Base-by-base conservation (phyloP, 2,329 filamentous ascomycete genomes). In the Fusarium paranaense region DNA sequence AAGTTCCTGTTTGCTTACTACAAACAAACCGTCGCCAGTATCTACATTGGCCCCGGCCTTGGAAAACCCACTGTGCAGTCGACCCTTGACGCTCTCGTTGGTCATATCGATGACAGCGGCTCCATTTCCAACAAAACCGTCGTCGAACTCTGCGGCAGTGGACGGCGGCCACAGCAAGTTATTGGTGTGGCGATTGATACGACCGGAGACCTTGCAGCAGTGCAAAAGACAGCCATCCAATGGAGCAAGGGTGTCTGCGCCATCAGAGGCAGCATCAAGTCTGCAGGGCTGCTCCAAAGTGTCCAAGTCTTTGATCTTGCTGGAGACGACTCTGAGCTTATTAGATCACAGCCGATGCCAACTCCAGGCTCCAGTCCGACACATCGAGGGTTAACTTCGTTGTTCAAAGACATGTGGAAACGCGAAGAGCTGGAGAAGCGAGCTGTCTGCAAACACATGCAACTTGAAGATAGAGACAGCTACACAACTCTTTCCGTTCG, bases 1-100 rank as follows among this genome's bases (percentile, higher is more conserved):
- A 73, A 38, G 4, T 73, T 72, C 30, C 18, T 73, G 1, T 75
- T 76, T 65, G 68, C 64, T 2, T 75, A 73, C 27, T 58, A 75
- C 32, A 62, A 69, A 27, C 6, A 69, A 32, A 67, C 62, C 4
- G 70, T 71, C 32, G 66, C 70, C 2, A 61, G 61, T 37, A 45
- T 73, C 45, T 72, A 75, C 57, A 72, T 73, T 42, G 70, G 74
- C 10, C 5, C 57, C 3, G 52, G 62, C 6, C 50, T 71, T 3
- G 59, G 69, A 57, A 71, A 69, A 37, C n/a, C 50, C 25, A 71
- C 62, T 16, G 45, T 32, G 10, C 33, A 57, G 27, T 67, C 64
- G 3, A 20, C 59, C 14, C 14, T 67, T 22, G 6, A 45, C 6
- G 47, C 27, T 6, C 13, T 64, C n/a, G 18, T 25, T 10, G 2